phyloP scores from a whole-genome alignment of 148 eudicot species.

The Rhododendron simsii region DNA sequence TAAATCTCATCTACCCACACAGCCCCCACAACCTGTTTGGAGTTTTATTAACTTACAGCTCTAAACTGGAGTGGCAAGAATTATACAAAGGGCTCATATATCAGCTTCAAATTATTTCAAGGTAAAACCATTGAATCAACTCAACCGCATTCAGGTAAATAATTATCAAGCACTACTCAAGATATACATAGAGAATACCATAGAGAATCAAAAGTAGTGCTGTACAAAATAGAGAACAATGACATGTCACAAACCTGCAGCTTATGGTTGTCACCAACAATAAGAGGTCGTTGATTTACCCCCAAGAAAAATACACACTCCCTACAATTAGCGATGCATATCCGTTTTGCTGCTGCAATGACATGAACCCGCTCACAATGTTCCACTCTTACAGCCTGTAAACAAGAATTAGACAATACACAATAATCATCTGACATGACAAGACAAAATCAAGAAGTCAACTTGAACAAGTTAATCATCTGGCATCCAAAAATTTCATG shows the following conservation, averaged over 20 bases:
- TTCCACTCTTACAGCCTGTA: constrained; percentile 88
- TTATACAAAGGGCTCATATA: background rate
- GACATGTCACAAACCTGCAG: constrained; percentile 56
- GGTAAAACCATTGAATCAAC: background rate
- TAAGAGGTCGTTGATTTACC: constrained; percentile 86
- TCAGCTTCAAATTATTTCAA: background rate
- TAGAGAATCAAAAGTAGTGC: background rate
- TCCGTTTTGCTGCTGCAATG: constrained; percentile 77
- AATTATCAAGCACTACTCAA: background rate
- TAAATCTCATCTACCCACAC: background rate
- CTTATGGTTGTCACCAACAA: constrained; percentile 98
- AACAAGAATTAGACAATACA: background rate
- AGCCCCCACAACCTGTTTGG: background rate
- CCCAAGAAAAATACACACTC: constrained; percentile 93
- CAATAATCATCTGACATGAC: background rate
- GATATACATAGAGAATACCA: background rate
- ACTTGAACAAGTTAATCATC: background rate
- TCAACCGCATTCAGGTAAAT: background rate
- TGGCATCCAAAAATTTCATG: background rate
- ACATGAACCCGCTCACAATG: constrained; percentile 99
- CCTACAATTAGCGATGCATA: constrained; percentile 96
- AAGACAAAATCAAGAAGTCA: background rate
- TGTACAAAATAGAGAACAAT: constrained; percentile 2
- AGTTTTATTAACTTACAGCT: background rate
- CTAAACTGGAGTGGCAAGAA: background rate